Evolutionary conservation across 495 filamentous ascomycete genomes (phyloP).

Genomic region (Neurospora intermedia): DNA sequence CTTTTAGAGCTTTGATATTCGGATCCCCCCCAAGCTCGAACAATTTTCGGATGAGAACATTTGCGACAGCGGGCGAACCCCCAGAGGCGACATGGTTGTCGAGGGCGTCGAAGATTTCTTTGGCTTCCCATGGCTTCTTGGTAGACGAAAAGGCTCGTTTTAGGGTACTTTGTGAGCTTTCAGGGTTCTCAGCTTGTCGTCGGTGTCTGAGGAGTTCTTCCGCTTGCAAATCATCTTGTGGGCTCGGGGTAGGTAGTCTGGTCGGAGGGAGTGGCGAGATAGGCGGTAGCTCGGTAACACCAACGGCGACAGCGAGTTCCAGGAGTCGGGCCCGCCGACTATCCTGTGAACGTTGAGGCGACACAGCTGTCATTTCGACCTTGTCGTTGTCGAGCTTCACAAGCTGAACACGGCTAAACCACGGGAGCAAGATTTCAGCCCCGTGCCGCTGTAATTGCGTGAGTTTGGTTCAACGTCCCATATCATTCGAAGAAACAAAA

Average conservation of each 20-base stretch:
- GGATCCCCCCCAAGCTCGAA: slow-evolving; percentile 30
- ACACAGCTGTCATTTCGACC: slow-evolving; percentile 9
- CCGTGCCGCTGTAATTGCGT: background rate
- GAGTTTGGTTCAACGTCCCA: background rate
- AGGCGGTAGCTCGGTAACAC: slow-evolving; percentile 18
- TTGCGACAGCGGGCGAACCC: slow-evolving; percentile 36
- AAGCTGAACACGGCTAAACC: background rate
- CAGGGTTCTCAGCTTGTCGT: slow-evolving; percentile 18
- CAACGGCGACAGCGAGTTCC: slow-evolving; percentile 26
- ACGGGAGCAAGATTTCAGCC: background rate
- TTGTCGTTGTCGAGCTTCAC: background rate
- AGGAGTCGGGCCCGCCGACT: slow-evolving; percentile 25
- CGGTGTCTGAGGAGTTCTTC: slow-evolving; percentile 36
- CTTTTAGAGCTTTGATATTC: slow-evolving; percentile 23
- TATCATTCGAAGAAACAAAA: background rate
- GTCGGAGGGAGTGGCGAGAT: slow-evolving; percentile 11
- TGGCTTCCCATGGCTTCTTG: slow-evolving; percentile 38
- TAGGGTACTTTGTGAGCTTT: slow-evolving; percentile 24
- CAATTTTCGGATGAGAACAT: slow-evolving; percentile 35
- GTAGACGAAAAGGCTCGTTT: slow-evolving; percentile 34
- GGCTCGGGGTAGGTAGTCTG: slow-evolving; percentile 15
- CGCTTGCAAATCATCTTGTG: slow-evolving; percentile 30
- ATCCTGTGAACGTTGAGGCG: slow-evolving; percentile 11
- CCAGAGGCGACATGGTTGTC: slow-evolving; percentile 28
- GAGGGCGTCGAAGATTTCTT: slow-evolving; percentile 36